Base-by-base conservation (phyloP, 805 yeast genomes). In the Saturnispora saitoi region DNA sequence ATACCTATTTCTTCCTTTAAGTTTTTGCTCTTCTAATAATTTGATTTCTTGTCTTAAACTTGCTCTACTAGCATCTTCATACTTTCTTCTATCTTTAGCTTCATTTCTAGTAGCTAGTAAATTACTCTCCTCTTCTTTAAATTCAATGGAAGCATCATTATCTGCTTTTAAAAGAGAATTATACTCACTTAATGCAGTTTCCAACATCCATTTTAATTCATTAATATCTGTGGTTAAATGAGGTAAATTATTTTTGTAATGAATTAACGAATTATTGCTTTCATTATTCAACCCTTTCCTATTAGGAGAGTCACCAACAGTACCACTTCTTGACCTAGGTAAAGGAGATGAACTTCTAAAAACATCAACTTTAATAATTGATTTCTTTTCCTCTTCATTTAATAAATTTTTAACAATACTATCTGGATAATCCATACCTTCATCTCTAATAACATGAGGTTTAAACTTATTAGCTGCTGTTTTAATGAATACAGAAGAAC, bases 161-260 rank as follows among this genome's bases (percentile, higher is more conserved):
- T 64, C 65, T 15, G 70, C 67, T 24, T 56, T 59, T 51, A 67
- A 51, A 15, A 70, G 56, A 8, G 64, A 55, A 43, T 67, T 65
- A 14, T 70, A 61, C 28, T 71, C 74, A 26, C 69, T 74, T 39
- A 71, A 67, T 1, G 71, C 70, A 5, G 67, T 58, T 53, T 71
- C 76, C 22, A 72, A 55, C 38, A 67, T 56, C 50, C 65, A 70
- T 49, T 72, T 66, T 32, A 72, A 53, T 51, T 71, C 75, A 49
- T 68, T 72, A 36, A 71, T 68, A 56, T 71, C 73, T 7, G 59
- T 63, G 50, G 60, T 70, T 54, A 63, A 47, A 52, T 62, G 65
- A 5, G 67, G 65, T 28, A 55, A 59, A 14, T 47, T 29, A 44
- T 54, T 52, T 37, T 56, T 43, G 55, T 60, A 39, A 14, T 36